Base-by-base conservation (phyloP, 1,284 basidiomycete genomes). In the Cutaneotrichosporon cutaneum region DNA sequence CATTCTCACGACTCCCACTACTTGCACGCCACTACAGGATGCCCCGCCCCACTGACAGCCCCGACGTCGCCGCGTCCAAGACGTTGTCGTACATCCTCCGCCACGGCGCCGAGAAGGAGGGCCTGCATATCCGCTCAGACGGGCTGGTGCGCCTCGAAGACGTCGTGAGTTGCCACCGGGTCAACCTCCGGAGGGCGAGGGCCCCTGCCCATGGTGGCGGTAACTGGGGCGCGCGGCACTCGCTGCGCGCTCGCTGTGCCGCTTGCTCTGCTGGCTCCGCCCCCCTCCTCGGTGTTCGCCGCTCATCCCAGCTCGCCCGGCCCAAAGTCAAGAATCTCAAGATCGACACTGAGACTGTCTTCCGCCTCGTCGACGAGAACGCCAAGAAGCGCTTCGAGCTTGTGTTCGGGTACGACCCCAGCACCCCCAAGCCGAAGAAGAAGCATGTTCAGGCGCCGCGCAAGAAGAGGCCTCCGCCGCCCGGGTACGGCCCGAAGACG, bases 71-170 rank as follows among this genome's bases (percentile, higher is more conserved):
- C 24, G 80, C 89, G 22, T 90, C 89, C 21, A 92, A 93, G 74
- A 88, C 90, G 0, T 80, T 95, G 0, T 87, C 90, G 0, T 94
- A 90, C 83, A 83, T 95, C 27, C 82, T 95, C 5, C 84, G 92
- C 3, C 92, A 95, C 77, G 90, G 90, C 0, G 90, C 90, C 0
- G 82, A 86, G 68, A 86, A 86, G 57, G 89, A 94, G 70, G 85
- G 86, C 0, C 79, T 96, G 2, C 70, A 81, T 3, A 88, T 94
- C 79, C 85, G 92, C 3, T 70, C 82, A 3, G 92, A 94, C 77
- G 93, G 93, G 1, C 94, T 86, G 72, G 85, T 92, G 0, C 83
- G 83, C 62, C 87, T 94, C 0, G 76, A 80, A 1, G 89, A 92
- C 63, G 79, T 93, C 65, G 90, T 92, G 70, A 70, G 88, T 84